phyloP scores from a whole-genome alignment of 768 basidiomycete species.

The Serendipita sp. region DNA sequence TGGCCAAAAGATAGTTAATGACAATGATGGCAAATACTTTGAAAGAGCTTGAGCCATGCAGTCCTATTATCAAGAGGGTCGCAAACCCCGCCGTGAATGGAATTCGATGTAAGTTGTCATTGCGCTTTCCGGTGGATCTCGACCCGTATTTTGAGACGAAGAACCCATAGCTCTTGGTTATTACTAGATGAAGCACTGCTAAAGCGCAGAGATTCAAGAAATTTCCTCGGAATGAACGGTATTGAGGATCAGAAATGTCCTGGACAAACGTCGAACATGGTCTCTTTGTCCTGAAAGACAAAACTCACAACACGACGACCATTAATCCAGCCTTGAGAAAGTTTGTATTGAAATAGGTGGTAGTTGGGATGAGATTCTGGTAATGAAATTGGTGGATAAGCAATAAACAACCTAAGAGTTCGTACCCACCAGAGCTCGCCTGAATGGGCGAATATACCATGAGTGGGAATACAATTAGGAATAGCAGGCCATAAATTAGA shows the following conservation, averaged over 20 bases:
- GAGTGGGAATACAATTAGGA: conserved; percentile 43
- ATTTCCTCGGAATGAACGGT: conserved; percentile 72
- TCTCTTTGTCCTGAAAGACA: not conserved
- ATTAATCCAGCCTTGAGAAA: conserved; percentile 69
- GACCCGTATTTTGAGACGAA: conserved; percentile 15
- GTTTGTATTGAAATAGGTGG: conserved; percentile 32
- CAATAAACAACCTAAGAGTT: conserved; percentile 1
- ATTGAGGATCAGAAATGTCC: conserved; percentile 91
- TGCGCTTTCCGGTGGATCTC: conserved; percentile 16
- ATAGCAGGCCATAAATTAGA: conserved; percentile 50
- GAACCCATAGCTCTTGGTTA: conserved; percentile 33
- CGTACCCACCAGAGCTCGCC: conserved; percentile 47
- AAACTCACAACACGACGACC: conserved; percentile 58
- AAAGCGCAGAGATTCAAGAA: conserved; percentile 45
- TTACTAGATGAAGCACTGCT: conserved; percentile 34
- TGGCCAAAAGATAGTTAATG: conserved; percentile 52
- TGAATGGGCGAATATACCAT: conserved; percentile 64
- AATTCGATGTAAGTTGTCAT: conserved; percentile 24
- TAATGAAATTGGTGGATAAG: conserved; percentile 4
- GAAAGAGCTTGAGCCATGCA: conserved; percentile 69
- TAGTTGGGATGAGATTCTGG: conserved; percentile 67
- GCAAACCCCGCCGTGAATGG: conserved; percentile 49
- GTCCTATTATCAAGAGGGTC: conserved; percentile 41
- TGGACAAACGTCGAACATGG: conserved; percentile 19
- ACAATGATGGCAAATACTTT: conserved; percentile 63